Evolutionary conservation across 352 stramenopile species (phyloP).

Genomic region (Phytophthora citrophthora): DNA sequence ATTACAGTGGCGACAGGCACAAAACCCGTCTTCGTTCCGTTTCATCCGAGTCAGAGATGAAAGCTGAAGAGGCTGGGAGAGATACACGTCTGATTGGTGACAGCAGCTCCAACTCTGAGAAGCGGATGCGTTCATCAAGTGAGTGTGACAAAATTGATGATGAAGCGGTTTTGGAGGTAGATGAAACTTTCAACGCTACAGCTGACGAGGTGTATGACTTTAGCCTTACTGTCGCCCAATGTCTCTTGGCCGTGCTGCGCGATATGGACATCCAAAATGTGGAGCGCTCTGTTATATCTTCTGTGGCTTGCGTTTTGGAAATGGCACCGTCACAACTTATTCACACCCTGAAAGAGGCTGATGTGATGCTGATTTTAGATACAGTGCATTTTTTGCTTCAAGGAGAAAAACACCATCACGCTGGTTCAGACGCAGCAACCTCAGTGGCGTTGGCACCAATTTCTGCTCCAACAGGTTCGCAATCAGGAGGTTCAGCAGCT

Average conservation of each 20-base stretch:
- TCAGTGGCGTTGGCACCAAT: background rate
- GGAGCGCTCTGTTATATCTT: conserved; percentile 67
- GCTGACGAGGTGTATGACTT: conserved; percentile 56
- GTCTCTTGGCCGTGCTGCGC: conserved; percentile 57
- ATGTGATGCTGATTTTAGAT: conserved; percentile 73
- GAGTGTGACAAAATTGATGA: conserved; percentile 14
- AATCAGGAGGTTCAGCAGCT: conserved; percentile 1
- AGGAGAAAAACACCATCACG: conserved; percentile 36
- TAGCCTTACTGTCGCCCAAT: conserved; percentile 49
- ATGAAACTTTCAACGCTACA: conserved; percentile 34
- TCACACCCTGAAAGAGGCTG: conserved; percentile 47
- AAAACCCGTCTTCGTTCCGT: conserved; percentile 43
- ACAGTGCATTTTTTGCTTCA: conserved; percentile 75
- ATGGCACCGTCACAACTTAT: conserved; percentile 72
- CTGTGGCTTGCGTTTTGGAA: conserved; percentile 72
- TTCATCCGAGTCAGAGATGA: conserved; percentile 43
- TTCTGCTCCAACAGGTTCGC: background rate
- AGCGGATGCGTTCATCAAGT: conserved; percentile 9
- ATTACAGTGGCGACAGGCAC: conserved; percentile 18
- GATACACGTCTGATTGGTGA: background rate
- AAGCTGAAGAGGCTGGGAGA: conserved; percentile 16
- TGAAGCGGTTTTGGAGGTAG: conserved; percentile 12
- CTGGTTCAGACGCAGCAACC: conserved; percentile 4
- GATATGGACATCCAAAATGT: conserved; percentile 75
- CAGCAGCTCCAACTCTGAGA: background rate